Conservation (phyloP, 805 yeast genomes). For the Nakazawaea holstii region DNA sequence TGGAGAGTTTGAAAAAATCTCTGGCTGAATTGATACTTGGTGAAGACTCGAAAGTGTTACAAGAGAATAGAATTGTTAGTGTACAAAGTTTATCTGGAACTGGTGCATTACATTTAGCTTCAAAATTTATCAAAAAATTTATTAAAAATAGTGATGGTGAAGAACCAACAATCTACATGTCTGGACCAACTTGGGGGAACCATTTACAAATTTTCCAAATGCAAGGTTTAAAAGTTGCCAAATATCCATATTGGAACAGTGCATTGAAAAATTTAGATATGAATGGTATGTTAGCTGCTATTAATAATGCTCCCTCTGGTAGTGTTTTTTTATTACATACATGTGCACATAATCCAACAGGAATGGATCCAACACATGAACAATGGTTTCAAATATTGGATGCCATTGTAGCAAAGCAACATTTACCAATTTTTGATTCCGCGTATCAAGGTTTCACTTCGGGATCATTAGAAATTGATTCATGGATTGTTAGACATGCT, state of each 20-base stretch:
- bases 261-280: slow-evolving; percentile 58
- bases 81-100: slow-evolving; percentile 93
- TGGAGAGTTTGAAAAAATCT: slow-evolving; percentile 54
- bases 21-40: slow-evolving; percentile 50
- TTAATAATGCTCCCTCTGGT: slow-evolving; percentile 49
- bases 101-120: slow-evolving; percentile 85
- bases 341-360: slow-evolving; percentile 97
- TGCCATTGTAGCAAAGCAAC: slow-evolving; percentile 48
- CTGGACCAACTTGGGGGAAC: slow-evolving; percentile 94
- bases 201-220: slow-evolving; percentile 75
- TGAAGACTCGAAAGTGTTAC: slow-evolving; percentile 27
- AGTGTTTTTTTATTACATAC: slow-evolving; percentile 79
- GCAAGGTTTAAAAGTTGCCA: slow-evolving; percentile 59
- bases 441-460: slow-evolving; percentile 96
- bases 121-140: slow-evolving; percentile 66
- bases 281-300: slow-evolving; percentile 55
- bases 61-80: slow-evolving; percentile 54
- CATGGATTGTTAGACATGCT: slow-evolving; percentile 42
- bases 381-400: slow-evolving; percentile 78
- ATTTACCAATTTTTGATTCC: slow-evolving; percentile 83
- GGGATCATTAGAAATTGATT: slow-evolving; percentile 73
- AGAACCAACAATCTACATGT: slow-evolving; percentile 48
- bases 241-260: slow-evolving; percentile 69
- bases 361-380: slow-evolving; percentile 78
- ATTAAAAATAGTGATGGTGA: slow-evolving; percentile 38